These are phyloP conservation scores for Phaffomyces thermotolerans DNA, from an alignment of 805 yeast genomes.

Conservation along the genomic window DNA sequence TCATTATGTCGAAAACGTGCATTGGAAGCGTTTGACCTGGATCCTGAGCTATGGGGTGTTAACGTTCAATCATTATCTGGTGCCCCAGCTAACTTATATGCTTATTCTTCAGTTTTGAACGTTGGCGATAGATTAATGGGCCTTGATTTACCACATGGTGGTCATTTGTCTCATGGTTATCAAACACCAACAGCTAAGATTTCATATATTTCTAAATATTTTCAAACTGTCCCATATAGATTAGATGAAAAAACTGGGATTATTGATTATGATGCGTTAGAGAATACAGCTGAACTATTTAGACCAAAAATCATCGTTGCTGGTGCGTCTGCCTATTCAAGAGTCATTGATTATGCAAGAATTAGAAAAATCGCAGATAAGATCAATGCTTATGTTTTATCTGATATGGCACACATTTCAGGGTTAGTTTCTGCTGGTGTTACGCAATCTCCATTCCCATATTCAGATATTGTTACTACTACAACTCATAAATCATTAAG, in stretches of 20 bases:
- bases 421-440: constrained; percentile 96
- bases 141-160: constrained; percentile 96
- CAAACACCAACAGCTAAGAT: constrained; percentile 92
- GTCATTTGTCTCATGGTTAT: constrained; percentile 97
- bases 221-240: constrained; percentile 98
- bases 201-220: constrained; percentile 92
- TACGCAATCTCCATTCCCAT: constrained; percentile 92
- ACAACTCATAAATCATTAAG: constrained; percentile 98
- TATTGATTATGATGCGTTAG: constrained; percentile 93
- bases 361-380: constrained; percentile 95
- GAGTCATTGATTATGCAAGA: constrained; percentile 93
- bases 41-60: constrained; percentile 90
- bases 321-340: constrained; percentile 97
- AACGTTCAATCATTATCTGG: constrained; percentile 96
- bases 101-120: constrained; percentile 89
- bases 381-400: constrained; percentile 93
- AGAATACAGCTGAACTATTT: constrained; percentile 81
- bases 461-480: constrained; percentile 96
- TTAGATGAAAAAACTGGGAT: constrained; percentile 87
- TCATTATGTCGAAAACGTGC: constrained; percentile 91
- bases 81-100: constrained; percentile 96
- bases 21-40: constrained; percentile 74
- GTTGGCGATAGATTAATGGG: constrained; percentile 98
- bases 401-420: constrained; percentile 98
- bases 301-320: constrained; percentile 97